Evolutionary conservation across 2,329 filamentous ascomycete genomes (phyloP).

Genomic region (Zymoseptoria passerinii): DNA sequence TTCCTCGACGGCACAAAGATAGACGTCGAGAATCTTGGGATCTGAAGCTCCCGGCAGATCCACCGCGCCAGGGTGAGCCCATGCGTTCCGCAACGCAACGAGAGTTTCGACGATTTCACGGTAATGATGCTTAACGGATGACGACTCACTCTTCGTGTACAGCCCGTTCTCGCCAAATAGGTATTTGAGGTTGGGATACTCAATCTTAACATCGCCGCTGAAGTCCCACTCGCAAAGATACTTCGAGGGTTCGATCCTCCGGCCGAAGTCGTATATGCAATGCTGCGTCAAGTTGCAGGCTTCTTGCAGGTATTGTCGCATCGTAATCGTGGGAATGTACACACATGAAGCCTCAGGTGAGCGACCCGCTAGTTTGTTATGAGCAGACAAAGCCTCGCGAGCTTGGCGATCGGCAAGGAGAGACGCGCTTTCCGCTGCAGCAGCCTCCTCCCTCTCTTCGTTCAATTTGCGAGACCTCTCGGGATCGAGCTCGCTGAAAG

Average conservation of each 20-base stretch:
- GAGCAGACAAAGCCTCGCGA: neutral
- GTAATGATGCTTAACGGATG: neutral
- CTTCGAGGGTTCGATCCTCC: neutral
- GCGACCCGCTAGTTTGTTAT: neutral
- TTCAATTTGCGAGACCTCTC: neutral
- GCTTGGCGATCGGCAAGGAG: neutral
- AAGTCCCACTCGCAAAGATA: neutral
- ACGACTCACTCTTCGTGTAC: neutral
- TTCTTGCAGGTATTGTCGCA: neutral
- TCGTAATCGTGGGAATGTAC: neutral
- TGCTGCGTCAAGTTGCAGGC: neutral
- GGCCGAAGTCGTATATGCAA: neutral
- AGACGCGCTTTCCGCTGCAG: neutral
- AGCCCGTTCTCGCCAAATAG: neutral
- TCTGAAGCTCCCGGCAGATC: neutral
- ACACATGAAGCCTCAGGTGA: neutral
- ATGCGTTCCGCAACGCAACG: neutral
- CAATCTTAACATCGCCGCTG: neutral
- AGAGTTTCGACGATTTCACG: neutral
- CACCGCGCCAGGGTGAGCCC: neutral
- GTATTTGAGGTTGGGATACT: neutral
- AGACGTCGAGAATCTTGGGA: neutral
- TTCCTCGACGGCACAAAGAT: neutral
- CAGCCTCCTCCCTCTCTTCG: neutral
- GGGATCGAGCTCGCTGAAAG: neutral